Base-by-base conservation (phyloP, 768 basidiomycete genomes). In the Cytidiella melzeri region DNA sequence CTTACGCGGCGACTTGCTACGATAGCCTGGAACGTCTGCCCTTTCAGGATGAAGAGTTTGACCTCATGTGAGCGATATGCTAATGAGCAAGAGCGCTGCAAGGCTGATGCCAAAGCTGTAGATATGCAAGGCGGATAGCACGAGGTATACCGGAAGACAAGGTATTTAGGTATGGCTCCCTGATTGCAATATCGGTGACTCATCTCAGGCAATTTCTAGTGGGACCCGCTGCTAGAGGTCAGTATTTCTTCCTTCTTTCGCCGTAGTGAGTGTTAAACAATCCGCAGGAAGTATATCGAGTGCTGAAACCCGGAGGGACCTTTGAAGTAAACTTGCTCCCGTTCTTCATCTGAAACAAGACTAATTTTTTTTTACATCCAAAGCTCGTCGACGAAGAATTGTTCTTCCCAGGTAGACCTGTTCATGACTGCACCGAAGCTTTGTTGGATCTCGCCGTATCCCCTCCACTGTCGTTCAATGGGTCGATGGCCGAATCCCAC, bases 361-460 rank as follows among this genome's bases (percentile, higher is more conserved):
- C n/a, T n/a, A n/a, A n/a, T n/a, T n/a, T n/a, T n/a, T n/a, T n/a
- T n/a, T n/a, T n/a, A n/a, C n/a, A n/a, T n/a, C n/a, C n/a, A n/a
- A n/a, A 84, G 82, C 72, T 87, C 65, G 68, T 85, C 43, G 87
- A 89, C 61, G 84, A 87, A 63, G 84, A 89, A 53, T 62, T 89
- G 3, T 81, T 76, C 58, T 87, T 87, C 57, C 86, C 85, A 1
- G 83, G 84, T 11, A 73, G 48, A 19, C 47, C 38, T 12, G 24
- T 48, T 2, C 38, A 45, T 15, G 15, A 11, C 13, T 13, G 38
- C n/a, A 3, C 48, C 24, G 21, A 4, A 9, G 37, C 12, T 13
- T 40, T 42, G 9, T 28, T 25, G 21, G 40, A 26, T n/a, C 47
- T 43, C 30, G 30, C 30, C 24, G 40, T 12, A 42, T 44, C 48